Percentiles rank a stretch among this genome's conserved stretches.
Evolutionary conservation across 2,329 filamentous ascomycete species (phyloP).

Genomic region (Fusarium nygamai): DNA sequence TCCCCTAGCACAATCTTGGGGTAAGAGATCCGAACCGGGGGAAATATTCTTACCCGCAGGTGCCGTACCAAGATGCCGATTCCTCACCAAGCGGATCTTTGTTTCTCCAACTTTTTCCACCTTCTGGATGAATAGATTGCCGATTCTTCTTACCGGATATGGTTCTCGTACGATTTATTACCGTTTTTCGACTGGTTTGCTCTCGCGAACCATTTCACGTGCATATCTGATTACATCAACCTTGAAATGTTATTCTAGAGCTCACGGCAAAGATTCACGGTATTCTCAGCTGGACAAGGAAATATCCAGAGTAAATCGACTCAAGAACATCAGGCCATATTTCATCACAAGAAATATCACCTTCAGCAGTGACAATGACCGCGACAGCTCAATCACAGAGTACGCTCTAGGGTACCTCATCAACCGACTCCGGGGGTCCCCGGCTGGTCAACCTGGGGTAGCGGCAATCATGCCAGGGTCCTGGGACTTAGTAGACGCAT

Average conservation of each 20-base stretch:
- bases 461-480: neutral
- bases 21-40: slow-evolving; percentile 2
- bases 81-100: slow-evolving; percentile 17
- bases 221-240: neutral
- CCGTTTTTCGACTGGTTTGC: neutral
- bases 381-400: neutral
- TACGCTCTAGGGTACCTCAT: neutral
- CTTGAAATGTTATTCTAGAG: neutral
- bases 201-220: neutral
- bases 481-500: neutral
- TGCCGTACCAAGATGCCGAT: slow-evolving; percentile 25
- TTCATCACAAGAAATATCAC: neutral
- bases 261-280: neutral
- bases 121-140: slow-evolving; percentile 25
- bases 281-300: neutral
- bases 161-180: slow-evolving; percentile 20
- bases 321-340: neutral
- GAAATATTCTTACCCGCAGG: slow-evolving; percentile 33
- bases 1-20: slow-evolving; percentile 1
- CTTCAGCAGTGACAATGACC: too few relatives aligned
- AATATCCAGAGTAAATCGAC: neutral
- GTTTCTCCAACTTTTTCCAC: slow-evolving; percentile 20
- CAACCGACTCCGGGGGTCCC: neutral
- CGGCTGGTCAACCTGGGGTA: neutral
- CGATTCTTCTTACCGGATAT: slow-evolving; percentile 12